Base-by-base conservation (phyloP, 2,329 filamentous ascomycete genomes). In the Tolypocladium sp. region DNA sequence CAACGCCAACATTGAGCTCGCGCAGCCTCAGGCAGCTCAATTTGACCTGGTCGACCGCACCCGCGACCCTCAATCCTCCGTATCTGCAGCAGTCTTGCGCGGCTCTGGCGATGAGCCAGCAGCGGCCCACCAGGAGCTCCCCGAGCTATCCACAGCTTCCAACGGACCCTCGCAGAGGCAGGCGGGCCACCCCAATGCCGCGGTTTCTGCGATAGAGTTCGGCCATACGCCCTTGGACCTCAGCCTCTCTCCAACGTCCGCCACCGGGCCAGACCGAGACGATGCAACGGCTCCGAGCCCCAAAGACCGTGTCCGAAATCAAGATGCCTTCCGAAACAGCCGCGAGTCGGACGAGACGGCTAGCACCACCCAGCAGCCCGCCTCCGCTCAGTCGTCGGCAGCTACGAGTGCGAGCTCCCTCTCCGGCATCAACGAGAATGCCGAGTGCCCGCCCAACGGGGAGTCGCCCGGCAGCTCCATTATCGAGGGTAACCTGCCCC, bases 371-470 rank as follows among this genome's bases (percentile, higher is more conserved):
- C 79, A 78, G 57, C 78, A 79, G 57, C 79, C 65, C 12, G 63
- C 72, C 20, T 84, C 81, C 7, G 73, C 75, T 10, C 75, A 81
- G 59, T 82, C 81, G 0, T 85, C 82, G 4, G 77, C 77, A 10
- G 76, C 78, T 51, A 84, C 82, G 8, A 85, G 82, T 65, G 76
- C 78, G 46, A 85, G 82, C 68, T 84, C 82, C 5, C 66, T 83
- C 37, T 83, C 79, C 10, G 80, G 79, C 17, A 69, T 73, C 56
- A 79, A 79, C 56, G 82, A 84, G 62, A 71, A 67, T 53, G 70
- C 70, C 15, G 80, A 82, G 42, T 74, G 72, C 63, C 74, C 74
- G 33, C 75, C 73, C 38, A 74, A 76, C 59, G 74, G 71, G n/a
- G 70, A 72, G 46, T 83, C 80, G 10, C 74, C 77, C 1, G 77